Percentiles rank a stretch among this genome's conserved stretches.
Evolutionary conservation across 2,329 filamentous ascomycete genomes (phyloP).

Genomic region (Podosphaera aphanis): DNA sequence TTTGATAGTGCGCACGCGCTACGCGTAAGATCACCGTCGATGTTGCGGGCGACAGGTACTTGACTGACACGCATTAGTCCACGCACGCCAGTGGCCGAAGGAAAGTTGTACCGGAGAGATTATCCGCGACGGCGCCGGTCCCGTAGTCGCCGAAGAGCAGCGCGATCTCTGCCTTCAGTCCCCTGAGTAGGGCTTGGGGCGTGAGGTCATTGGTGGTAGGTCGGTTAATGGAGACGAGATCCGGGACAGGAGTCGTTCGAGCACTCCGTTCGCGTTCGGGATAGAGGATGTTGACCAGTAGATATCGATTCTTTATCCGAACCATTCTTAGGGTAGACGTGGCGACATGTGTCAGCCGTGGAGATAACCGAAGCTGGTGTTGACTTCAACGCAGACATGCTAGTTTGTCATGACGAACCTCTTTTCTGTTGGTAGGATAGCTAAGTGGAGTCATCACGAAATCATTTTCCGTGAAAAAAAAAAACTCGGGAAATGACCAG

Average conservation of each 20-base stretch:
- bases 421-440: too few relatives aligned
- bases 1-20: constrained; percentile 56
- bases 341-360: background rate
- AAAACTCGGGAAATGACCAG: too few relatives aligned
- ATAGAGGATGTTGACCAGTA: constrained; percentile 85
- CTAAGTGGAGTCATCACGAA: too few relatives aligned
- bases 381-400: background rate
- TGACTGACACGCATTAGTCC: constrained; percentile 31
- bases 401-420: too few relatives aligned
- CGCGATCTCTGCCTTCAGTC: constrained; percentile 46
- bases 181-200: constrained; percentile 37
- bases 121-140: constrained; percentile 45
- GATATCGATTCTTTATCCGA: constrained; percentile 83
- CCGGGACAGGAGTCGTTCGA: constrained; percentile 22
- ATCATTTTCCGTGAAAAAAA: too few relatives aligned
- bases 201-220: constrained; percentile 55
- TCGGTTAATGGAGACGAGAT: constrained; percentile 50
- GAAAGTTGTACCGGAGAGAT: constrained; percentile 34
- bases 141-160: constrained; percentile 78
- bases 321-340: constrained; percentile 38
- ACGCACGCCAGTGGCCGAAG: background rate
- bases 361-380: background rate
- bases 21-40: constrained; percentile 82
- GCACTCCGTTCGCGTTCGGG: constrained; percentile 25
- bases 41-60: constrained; percentile 80